Evolutionary conservation across 2,329 filamentous ascomycete genomes (phyloP).

Genomic region (Colletotrichum scovillei): DNA sequence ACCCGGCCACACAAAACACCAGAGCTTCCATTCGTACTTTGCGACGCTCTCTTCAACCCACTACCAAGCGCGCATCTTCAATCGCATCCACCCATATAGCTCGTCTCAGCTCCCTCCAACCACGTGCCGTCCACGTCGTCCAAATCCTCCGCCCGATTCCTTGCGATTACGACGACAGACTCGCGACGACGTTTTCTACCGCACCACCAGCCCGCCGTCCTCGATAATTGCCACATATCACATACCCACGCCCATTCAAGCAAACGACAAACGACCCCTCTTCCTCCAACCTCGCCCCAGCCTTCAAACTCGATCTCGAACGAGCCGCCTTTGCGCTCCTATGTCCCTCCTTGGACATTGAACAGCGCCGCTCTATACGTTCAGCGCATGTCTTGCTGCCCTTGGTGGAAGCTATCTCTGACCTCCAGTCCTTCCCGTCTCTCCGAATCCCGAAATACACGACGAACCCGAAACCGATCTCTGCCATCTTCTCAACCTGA

Average conservation of each 20-base stretch:
- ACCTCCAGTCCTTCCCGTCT: slow-evolving; percentile 7
- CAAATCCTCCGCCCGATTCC: neutral
- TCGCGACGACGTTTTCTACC: slow-evolving; percentile 13
- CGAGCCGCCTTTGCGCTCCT: neutral
- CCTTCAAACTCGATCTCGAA: neutral
- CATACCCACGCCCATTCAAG: neutral
- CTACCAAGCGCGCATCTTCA: neutral
- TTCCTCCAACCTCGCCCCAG: neutral
- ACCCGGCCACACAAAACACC: neutral
- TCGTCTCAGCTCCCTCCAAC: neutral
- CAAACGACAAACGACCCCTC: slow-evolving; percentile 13
- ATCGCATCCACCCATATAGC: neutral
- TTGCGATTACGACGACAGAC: slow-evolving; percentile 17
- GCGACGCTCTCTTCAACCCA: neutral
- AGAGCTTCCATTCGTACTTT: neutral
- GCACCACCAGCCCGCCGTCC: neutral
- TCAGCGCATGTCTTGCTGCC: slow-evolving; percentile 14
- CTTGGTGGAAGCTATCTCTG: slow-evolving; percentile 16
- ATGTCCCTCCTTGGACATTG: neutral
- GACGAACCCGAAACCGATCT: slow-evolving; percentile 8
- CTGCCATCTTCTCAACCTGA: neutral
- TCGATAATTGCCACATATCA: neutral
- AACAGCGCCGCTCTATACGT: neutral
- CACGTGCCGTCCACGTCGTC: neutral
- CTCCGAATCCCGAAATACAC: slow-evolving; percentile 16